Base-by-base conservation (phyloP, 257 asterid genomes). In the Jacaranda copaia region DNA sequence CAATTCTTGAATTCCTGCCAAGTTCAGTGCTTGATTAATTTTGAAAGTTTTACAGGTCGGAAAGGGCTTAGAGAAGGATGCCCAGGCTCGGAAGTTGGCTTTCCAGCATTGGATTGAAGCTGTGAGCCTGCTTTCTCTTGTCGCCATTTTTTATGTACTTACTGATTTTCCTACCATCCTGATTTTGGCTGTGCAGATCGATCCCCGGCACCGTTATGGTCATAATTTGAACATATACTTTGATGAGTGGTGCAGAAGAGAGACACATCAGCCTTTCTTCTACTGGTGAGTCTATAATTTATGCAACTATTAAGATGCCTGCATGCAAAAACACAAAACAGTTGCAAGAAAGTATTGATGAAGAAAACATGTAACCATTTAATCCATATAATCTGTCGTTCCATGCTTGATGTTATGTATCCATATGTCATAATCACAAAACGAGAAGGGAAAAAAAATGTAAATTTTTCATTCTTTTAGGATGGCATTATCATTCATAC, bases 101-200 rank as follows among this genome's bases (percentile, higher is more conserved):
- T 90, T 93, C 82, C 98, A 89, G 67, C 98, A 93, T 74, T 93
- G 97, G 97, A 91, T 93, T 80, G 97, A 91, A 83, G 98, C 98
- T 36, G 97, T 93, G 79, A 85, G 93, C 19, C 16, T 63, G 43
- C 32, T 74, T 12, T 56, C 61, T 56, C 61, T 59, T 20, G 4
- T 58, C 25, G 25, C 40, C 4, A 8, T 59, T 7, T n/a, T n/a
- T 10, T 25, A 20, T 1, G n/a, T 8, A 0, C 0, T 12, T 19
- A 32, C 16, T 6, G 16, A 35, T 38, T 6, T n/a, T 36, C 42
- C 19, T 11, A 74, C 56, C 42, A 16, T 73, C 0, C 14, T 71
- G 70, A 55, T 35, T 46, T 38, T 52, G 51, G 36, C 9, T 56
- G 38, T 70, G 8, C 80, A 88, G 86, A 83, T 93, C 81, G 98